phyloP scores from a whole-genome alignment of 306 rosid species.

The Quercus agrifolia region DNA sequence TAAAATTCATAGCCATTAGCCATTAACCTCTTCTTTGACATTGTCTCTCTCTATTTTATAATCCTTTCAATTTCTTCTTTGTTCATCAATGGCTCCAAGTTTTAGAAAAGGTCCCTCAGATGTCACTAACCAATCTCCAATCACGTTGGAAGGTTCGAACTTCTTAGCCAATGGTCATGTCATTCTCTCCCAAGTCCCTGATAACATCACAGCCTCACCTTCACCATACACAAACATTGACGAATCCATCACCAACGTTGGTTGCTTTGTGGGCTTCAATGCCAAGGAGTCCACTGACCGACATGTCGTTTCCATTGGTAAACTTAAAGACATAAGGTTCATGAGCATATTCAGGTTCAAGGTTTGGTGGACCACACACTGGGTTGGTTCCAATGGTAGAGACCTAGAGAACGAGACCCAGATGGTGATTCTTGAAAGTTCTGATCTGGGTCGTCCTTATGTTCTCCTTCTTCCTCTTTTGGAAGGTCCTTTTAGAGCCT shows the following conservation, averaged over 20 bases:
- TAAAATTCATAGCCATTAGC: no score
- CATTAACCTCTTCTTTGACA: background rate
- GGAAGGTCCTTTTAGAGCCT: conserved; percentile 63
- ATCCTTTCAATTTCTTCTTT: background rate
- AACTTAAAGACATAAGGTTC: conserved; percentile 50
- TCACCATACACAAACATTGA: conserved; percentile 30
- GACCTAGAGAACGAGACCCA: conserved; percentile 89
- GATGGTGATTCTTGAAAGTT: conserved; percentile 54
- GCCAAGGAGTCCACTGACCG: conserved; percentile 31
- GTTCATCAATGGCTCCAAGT: conserved; percentile 49
- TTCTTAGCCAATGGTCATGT: conserved; percentile 49
- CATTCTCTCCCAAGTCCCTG: conserved; percentile 68
- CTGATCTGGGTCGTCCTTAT: conserved; percentile 51
- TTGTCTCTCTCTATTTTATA: background rate
- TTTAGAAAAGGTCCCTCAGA: conserved; percentile 17
- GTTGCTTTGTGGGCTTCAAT: conserved; percentile 73
- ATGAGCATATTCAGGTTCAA: conserved; percentile 90
- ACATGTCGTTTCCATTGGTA: conserved; percentile 40
- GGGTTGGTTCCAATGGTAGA: conserved; percentile 80
- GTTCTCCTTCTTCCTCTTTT: conserved; percentile 68
- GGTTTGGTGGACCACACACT: conserved; percentile 98
- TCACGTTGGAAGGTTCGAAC: conserved; percentile 40
- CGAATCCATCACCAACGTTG: conserved; percentile 33
- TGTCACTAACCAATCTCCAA: conserved; percentile 33
- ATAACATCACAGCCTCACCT: conserved; percentile 46